Evolutionary conservation across 805 yeast species (phyloP).

Genomic region (Metschnikowia sp.): DNA sequence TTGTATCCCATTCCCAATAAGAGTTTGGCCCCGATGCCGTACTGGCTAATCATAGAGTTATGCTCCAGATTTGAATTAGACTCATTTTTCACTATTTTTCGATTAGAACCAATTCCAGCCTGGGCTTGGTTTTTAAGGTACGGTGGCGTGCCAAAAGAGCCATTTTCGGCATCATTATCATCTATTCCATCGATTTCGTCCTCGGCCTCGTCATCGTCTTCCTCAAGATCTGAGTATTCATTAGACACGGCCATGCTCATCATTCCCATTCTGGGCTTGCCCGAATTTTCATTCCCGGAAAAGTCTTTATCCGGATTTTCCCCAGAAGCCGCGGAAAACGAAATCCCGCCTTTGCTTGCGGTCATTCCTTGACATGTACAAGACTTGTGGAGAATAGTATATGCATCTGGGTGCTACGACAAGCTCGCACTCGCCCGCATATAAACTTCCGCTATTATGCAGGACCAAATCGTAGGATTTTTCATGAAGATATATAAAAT

Average conservation of each 20-base stretch:
- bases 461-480: too few species aligned
- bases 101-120: too few species aligned
- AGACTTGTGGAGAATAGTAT: too few species aligned
- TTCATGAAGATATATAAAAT: too few species aligned
- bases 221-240: conserved; percentile 16
- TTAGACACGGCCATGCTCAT: conserved; percentile 6
- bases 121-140: too few species aligned
- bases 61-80: neutral
- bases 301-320: neutral
- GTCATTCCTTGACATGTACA: conserved; percentile 1
- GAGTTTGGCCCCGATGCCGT: conserved; percentile 84
- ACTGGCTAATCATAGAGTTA: conserved; percentile 24
- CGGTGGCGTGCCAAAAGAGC: too few species aligned
- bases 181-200: neutral
- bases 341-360: neutral
- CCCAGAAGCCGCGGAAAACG: conserved; percentile 1
- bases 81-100: too few species aligned
- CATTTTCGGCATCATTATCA: too few species aligned
- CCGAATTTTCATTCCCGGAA: neutral
- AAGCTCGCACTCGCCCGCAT: too few species aligned
- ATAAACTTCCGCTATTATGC: too few species aligned
- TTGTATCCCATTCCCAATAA: conserved; percentile 84
- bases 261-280: neutral
- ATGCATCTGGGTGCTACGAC: too few species aligned
- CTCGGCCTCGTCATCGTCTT: conserved; percentile 6